phyloP scores from a whole-genome alignment of 768 basidiomycete genomes.

The Lyophyllum shimeji region DNA sequence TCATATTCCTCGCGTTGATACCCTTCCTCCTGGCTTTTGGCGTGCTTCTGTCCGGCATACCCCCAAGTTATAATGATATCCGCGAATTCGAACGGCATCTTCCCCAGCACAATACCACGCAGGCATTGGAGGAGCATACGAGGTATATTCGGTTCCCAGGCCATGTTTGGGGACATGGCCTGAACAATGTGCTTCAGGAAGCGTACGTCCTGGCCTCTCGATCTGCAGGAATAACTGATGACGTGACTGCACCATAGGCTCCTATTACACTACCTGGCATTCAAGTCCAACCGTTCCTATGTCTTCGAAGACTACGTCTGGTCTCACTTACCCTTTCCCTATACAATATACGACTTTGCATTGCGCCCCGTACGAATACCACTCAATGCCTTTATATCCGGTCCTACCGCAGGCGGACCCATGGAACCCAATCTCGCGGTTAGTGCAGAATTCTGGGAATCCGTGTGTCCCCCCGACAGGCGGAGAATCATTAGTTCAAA shows the following conservation, averaged over 20 bases:
- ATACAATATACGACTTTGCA: slow-evolving; percentile 53
- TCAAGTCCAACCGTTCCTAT: slow-evolving; percentile 48
- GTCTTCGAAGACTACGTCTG: slow-evolving; percentile 66
- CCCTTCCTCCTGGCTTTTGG: slow-evolving; percentile 17
- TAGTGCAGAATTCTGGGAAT: slow-evolving; percentile 48
- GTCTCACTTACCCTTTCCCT: slow-evolving; percentile 54
- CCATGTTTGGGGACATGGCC: slow-evolving; percentile 59
- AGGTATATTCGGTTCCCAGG: slow-evolving; percentile 50
- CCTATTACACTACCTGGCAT: slow-evolving; percentile 52
- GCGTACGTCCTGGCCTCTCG: slow-evolving; percentile 30
- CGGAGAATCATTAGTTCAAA: slow-evolving; percentile 34
- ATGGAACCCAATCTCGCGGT: slow-evolving; percentile 37
- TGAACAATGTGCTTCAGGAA: slow-evolving; percentile 65
- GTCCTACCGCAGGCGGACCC: slow-evolving; percentile 53
- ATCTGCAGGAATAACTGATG: not conserved
- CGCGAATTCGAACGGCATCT: slow-evolving; percentile 19
- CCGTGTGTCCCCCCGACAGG: slow-evolving; percentile 40
- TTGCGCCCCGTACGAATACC: slow-evolving; percentile 54
- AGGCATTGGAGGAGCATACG: slow-evolving; percentile 11
- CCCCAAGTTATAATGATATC: slow-evolving; percentile 22
- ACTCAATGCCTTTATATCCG: slow-evolving; percentile 56
- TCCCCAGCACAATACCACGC: slow-evolving; percentile 20
- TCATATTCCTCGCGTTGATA: slow-evolving; percentile 16
- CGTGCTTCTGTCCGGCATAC: slow-evolving; percentile 22
- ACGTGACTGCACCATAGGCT: slow-evolving; percentile 28